Conservation (phyloP, 2,329 filamentous ascomycete genomes). For the Exserohilum rostratum region DNA sequence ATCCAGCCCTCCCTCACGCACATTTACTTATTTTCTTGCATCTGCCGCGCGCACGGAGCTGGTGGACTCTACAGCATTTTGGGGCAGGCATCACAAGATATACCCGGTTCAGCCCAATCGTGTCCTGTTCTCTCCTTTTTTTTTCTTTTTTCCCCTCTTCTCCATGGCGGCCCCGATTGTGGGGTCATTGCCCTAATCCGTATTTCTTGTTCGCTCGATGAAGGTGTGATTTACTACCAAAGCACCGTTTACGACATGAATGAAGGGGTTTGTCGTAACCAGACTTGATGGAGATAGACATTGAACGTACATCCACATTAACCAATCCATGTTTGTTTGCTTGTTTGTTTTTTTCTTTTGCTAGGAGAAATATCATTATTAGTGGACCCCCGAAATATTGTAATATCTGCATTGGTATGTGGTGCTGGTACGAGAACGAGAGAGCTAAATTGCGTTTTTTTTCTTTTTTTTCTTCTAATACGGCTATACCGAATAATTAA, state of each 20-base stretch:
- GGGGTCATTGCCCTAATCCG: slow-evolving; percentile 3
- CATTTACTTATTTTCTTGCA: slow-evolving; percentile 2
- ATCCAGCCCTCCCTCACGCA: background rate
- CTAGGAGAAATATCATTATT: no score
- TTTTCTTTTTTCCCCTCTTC: background rate
- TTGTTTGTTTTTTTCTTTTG: no score
- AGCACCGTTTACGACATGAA: slow-evolving; percentile 1
- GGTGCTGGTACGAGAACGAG: no score
- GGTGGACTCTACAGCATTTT: slow-evolving; percentile 12
- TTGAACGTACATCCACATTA: background rate
- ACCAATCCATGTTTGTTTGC: background rate
- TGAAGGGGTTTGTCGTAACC: background rate
- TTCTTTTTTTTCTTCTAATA: no score
- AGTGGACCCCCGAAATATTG: no score
- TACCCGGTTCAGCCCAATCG: slow-evolving; percentile 17
- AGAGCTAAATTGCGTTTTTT: no score
- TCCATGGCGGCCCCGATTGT: background rate
- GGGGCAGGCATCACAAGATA: slow-evolving; percentile 16
- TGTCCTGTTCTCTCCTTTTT: slow-evolving; percentile 2
- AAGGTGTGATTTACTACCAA: background rate
- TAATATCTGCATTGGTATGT: no score
- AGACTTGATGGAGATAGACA: background rate
- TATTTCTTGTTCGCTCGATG: slow-evolving; percentile 1
- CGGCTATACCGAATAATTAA: no score
- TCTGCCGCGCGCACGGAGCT: slow-evolving; percentile 12